phyloP scores from a whole-genome alignment of 1,139 yeast genomes.

The Blastobotrys indianensis region DNA sequence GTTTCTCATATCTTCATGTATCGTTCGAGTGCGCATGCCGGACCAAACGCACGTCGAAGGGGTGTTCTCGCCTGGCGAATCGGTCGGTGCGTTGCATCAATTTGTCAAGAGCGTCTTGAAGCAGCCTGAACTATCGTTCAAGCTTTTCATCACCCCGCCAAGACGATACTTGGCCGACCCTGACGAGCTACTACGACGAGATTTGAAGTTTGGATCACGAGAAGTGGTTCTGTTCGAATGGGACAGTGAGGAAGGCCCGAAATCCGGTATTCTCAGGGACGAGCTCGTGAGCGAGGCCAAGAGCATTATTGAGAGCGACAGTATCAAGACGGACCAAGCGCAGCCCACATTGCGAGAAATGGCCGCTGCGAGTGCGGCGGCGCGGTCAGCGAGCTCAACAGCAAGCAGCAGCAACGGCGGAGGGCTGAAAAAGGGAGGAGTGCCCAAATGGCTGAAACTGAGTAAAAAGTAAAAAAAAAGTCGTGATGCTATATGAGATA shows the following conservation, averaged over 20 bases:
- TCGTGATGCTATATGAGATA: background rate
- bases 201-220: constrained; percentile 27
- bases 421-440: constrained; percentile 3
- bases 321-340: constrained; percentile 21
- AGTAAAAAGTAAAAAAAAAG: constrained; percentile 14
- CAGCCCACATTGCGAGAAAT: constrained; percentile 3
- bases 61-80: constrained; percentile 27
- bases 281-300: constrained; percentile 20
- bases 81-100: constrained; percentile 24
- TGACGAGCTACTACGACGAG: constrained; percentile 19
- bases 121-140: constrained; percentile 25
- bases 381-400: background rate
- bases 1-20: constrained; percentile 17
- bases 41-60: constrained; percentile 32
- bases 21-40: constrained; percentile 31
- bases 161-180: constrained; percentile 21
- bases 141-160: constrained; percentile 30
- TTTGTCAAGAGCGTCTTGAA: constrained; percentile 26
- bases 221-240: constrained; percentile 30
- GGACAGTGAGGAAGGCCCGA: constrained; percentile 19
- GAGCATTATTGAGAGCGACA: constrained; percentile 24
- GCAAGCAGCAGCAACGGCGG: background rate
- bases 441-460: constrained; percentile 24
- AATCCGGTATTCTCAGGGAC: constrained; percentile 15
- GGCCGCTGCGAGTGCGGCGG: background rate